Evolutionary conservation across 2,329 filamentous ascomycete species (phyloP).

Genomic region (Microascus cirrosus): DNA sequence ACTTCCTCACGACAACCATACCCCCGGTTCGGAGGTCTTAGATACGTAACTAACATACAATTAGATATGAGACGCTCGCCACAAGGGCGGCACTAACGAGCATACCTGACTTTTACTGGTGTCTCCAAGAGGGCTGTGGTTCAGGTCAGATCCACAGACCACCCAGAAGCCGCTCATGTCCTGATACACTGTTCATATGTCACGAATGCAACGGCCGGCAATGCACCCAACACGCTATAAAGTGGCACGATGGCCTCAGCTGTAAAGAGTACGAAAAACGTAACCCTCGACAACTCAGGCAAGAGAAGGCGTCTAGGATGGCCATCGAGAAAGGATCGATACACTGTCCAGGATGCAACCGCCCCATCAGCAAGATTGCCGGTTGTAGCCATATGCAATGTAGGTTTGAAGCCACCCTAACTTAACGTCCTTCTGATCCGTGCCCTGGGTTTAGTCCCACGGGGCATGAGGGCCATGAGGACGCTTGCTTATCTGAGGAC

Average conservation of each 20-base stretch:
- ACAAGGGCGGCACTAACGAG: constrained; percentile 17
- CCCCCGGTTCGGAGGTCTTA: neutral
- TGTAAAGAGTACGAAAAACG: constrained; percentile 23
- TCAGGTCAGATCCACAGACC: constrained; percentile 23
- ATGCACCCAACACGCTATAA: constrained; percentile 22
- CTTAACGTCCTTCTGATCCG: neutral
- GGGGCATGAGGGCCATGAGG: neutral
- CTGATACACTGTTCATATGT: constrained; percentile 17
- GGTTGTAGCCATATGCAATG: constrained; percentile 31
- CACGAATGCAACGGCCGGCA: constrained; percentile 16
- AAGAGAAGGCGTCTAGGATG: constrained; percentile 21
- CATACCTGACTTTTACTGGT: constrained; percentile 23
- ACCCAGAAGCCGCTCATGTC: constrained; percentile 11
- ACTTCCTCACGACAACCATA: neutral
- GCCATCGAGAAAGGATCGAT: constrained; percentile 19
- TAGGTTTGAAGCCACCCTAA: constrained; percentile 12
- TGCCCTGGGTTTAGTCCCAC: neutral
- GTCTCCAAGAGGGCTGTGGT: constrained; percentile 20
- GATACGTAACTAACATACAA: neutral
- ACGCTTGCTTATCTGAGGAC: neutral
- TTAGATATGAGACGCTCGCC: constrained; percentile 21
- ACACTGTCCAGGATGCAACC: constrained; percentile 22
- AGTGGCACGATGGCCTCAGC: constrained; percentile 24
- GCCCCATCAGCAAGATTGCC: constrained; percentile 19
- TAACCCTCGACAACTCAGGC: constrained; percentile 14